phyloP scores from a whole-genome alignment of 73 alveolate genomes.

The Diophrys sp. region DNA sequence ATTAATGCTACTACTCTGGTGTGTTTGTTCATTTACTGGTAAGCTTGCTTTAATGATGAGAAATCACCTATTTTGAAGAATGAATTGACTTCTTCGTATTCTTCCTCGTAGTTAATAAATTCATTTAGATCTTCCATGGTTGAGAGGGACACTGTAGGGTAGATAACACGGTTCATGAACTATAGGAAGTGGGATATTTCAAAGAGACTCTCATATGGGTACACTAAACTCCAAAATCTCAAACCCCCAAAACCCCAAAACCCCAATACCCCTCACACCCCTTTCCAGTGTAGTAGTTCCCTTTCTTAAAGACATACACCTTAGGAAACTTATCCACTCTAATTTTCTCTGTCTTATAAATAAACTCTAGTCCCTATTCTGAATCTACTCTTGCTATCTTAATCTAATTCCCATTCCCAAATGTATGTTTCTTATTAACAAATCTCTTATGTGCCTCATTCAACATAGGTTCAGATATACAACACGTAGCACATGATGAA shows the following conservation, averaged over 20 bases:
- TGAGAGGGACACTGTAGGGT: not conserved
- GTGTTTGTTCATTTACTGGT: not conserved
- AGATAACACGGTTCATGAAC: not conserved
- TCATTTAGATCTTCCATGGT: not conserved
- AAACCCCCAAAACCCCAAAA: too few relatives aligned
- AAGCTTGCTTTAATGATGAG: not conserved
- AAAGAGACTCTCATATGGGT: not conserved
- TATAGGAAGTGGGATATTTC: not conserved
- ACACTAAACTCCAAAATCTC: too few relatives aligned
- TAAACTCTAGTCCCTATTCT: not conserved
- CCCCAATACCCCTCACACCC: too few relatives aligned
- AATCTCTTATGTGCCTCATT: not conserved
- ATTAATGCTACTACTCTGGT: not conserved
- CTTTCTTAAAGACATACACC: not conserved
- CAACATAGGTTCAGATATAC: not conserved
- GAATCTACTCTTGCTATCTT: not conserved
- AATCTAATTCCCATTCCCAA: not conserved
- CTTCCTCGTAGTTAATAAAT: not conserved
- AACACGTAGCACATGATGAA: not conserved
- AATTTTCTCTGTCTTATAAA: not conserved
- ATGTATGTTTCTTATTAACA: not conserved
- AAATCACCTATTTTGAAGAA: not conserved
- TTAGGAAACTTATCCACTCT: not conserved
- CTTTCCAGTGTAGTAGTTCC: conserved; percentile 2
- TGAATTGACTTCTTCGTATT: not conserved